Percentiles rank a stretch among this genome's conserved stretches.
Evolutionary conservation across 2,329 filamentous ascomycete genomes (phyloP).

Genomic region (Sphaceloma murrayae): DNA sequence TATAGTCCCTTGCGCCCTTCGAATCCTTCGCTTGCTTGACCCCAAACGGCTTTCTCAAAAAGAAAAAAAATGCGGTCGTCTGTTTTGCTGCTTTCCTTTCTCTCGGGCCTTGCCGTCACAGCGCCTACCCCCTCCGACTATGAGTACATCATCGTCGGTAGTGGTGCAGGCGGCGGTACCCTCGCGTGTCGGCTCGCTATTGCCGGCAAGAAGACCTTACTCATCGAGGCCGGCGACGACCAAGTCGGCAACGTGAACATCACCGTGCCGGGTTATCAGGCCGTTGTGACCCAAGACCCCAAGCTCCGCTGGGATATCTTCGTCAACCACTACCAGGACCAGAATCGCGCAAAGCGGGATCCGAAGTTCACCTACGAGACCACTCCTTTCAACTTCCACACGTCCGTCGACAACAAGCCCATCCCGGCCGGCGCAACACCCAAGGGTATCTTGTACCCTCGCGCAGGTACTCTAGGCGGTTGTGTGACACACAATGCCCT

Average conservation of each 20-base stretch:
- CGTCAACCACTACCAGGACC: constrained; percentile 51
- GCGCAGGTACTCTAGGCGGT: constrained; percentile 48
- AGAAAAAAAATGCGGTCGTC: constrained; percentile 1
- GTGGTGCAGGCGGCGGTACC: constrained; percentile 50
- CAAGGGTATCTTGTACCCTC: constrained; percentile 50
- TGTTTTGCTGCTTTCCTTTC: background rate
- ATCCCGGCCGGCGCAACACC: constrained; percentile 41
- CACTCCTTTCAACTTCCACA: constrained; percentile 41
- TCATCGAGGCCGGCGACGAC: constrained; percentile 53
- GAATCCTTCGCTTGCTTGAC: background rate
- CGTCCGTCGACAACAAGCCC: constrained; percentile 40
- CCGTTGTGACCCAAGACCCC: constrained; percentile 46
- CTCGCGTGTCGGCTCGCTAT: constrained; percentile 51
- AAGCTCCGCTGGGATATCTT: constrained; percentile 54
- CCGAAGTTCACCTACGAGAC: constrained; percentile 51
- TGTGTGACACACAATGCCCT: constrained; percentile 54
- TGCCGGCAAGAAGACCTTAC: constrained; percentile 50
- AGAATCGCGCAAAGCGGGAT: constrained; percentile 45
- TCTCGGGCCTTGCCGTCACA: background rate
- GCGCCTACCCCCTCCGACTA: constrained; percentile 33
- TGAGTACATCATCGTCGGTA: constrained; percentile 55
- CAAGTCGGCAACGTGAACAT: constrained; percentile 43
- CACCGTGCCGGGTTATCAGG: constrained; percentile 46
- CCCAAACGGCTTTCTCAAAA: background rate
- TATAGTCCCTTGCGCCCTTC: constrained; percentile 5